Base-by-base conservation (phyloP, 164 flowering plant genomes). In the Magnolia changhungtana region DNA sequence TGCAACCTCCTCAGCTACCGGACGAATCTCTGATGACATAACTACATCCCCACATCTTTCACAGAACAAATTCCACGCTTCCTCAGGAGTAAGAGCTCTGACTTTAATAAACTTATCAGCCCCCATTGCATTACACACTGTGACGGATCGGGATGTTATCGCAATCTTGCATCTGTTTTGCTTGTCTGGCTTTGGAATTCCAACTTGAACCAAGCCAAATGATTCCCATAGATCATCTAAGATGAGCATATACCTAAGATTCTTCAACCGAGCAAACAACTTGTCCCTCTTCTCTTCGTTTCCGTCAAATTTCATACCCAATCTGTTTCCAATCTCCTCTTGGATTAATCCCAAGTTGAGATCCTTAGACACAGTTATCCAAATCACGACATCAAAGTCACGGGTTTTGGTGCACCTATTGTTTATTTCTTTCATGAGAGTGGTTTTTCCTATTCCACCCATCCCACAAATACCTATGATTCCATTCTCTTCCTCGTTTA, bases 21-120 rank as follows among this genome's bases (percentile, higher is more conserved):
- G 11, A 20, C 16, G 24, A 11, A 72, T 72, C 9, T 50, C 27
- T 20, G 59, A 24, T 4, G 3, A n/a, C 11, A 8, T 0, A 1
- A 72, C 74, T 7, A 21, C 63, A 3, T 55, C 5, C 29, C 74
- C 63, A 50, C 14, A 59, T 20, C 51, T 72, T 16, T 50, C 37
- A 20, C n/a, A 4, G 29, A 72, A 72, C 24, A 72, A n/a, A 21
- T 29, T 18, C 63, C 74, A 72, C 6, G 74, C 74, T 72, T 72
- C 63, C 8, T 11, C 74, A 2, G 1, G 9, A 1, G 8, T 16
- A 37, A 69, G 71, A 21, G 71, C 3, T 31, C 31, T 19, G 1
- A 69, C 74, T n/a, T n/a, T 55, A 8, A 72, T 23, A 4, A 8
- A 10, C 37, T 16, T 72, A 14, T 72, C 18, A 23, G 74, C 63